Evolutionary conservation across 2,329 filamentous ascomycete species (phyloP), one percentile per base, ranked within the genome.

Genomic region (Lecanicillium sp.): DNA sequence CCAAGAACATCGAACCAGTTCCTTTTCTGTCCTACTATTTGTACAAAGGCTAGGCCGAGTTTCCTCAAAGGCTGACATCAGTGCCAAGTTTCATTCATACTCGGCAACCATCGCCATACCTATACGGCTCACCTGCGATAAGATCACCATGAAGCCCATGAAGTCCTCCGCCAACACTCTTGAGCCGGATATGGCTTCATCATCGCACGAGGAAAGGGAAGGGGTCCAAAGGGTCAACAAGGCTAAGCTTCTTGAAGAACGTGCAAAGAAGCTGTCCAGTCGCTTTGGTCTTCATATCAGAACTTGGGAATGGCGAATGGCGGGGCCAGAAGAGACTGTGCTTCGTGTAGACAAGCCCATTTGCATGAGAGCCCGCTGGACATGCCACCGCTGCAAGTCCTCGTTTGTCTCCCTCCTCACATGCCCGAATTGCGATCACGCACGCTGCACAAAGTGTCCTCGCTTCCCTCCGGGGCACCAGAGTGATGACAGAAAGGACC

Each of bases 351-450:
- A 86, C 57, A 87, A 85, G 65, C 74, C 82, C 11, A 83, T 87
- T 48, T 78, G 83, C 42, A 83, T 89, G 74, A 78, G 84, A 38
- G 75, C 88, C 38, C 83, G 85, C 57, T 77, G 81, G 48, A 80
- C 75, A 45, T 95, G 89, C 60, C 89, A 95, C 62, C 72, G 76
- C 48, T 95, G 89, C 65, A 75, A 80, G 42, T 76, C 81, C 12
- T 74, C 75, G 17, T 94, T 90, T 57, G 80, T 83, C 40, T 60
- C 73, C 15, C 75, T 81, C 51, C 87, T 82, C 62, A 70, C 82
- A 43, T 95, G 89, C 61, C 60, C 71, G 47, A 76, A 75, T 48
- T 95, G 89, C 65, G 73, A 83, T 49, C 89, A 95, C 62, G 68
- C 69, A 33, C 78, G 85, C 48, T 95, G 89, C 73, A 83, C 77